Conservation (phyloP, 78 protist genomes). For the Dictyostelium brefeldianum region DNA sequence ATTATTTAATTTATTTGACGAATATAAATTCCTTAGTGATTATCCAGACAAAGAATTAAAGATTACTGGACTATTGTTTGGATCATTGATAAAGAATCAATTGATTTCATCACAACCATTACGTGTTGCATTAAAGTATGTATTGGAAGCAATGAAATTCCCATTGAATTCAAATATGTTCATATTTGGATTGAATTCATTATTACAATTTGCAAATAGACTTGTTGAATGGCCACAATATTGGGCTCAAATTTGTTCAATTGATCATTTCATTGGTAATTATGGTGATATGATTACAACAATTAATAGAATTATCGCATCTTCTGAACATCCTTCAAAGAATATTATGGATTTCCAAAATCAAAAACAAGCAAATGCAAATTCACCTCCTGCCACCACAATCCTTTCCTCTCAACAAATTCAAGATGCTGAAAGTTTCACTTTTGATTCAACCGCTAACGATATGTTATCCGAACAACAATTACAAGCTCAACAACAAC, state of each 20-base stretch:
- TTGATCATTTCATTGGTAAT: constrained; percentile 46
- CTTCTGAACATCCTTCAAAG: not conserved
- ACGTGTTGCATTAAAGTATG: constrained; percentile 88
- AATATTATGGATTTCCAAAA: not conserved
- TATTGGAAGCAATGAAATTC: constrained; percentile 89
- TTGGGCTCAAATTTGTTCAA: constrained; percentile 85
- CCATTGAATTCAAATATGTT: constrained; percentile 79
- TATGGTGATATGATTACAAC: constrained; percentile 51
- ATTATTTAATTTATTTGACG: constrained; percentile 96
- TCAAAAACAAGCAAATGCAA: constrained; percentile 2
- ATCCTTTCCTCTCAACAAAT: constrained; percentile 22
- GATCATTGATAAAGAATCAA: constrained; percentile 91
- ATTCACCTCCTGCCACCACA: constrained; percentile 40
- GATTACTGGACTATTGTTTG: constrained; percentile 94
- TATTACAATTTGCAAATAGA: constrained; percentile 88
- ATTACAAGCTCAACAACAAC: not conserved
- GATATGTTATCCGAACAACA: constrained; percentile 4
- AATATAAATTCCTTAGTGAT: constrained; percentile 91
- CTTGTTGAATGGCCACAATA: constrained; percentile 96
- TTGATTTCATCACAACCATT: constrained; percentile 83
- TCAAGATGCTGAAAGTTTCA: constrained; percentile 56
- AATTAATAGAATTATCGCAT: constrained; percentile 32
- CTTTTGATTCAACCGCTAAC: constrained; percentile 16
- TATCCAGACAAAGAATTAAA: constrained; percentile 95
- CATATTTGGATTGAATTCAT: constrained; percentile 92